Evolutionary conservation across 257 asterid genomes (phyloP), one percentile per base, ranked within the genome.

Genomic region (Schizonepeta tenuifolia): DNA sequence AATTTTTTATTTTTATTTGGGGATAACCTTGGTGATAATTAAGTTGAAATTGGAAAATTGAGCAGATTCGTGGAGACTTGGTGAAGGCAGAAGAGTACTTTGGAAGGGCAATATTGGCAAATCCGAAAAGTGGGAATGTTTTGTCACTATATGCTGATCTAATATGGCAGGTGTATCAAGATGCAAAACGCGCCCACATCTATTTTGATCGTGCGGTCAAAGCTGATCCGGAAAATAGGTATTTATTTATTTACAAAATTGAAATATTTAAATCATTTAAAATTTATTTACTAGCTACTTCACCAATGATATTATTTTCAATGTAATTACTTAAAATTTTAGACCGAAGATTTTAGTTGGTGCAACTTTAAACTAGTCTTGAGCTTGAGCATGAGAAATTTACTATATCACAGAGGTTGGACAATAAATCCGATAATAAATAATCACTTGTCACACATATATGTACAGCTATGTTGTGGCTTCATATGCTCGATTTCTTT

Each of bases 401-500:
- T n/a, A n/a, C n/a, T n/a, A n/a, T n/a, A n/a, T n/a, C n/a, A n/a
- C n/a, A n/a, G n/a, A n/a, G n/a, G n/a, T n/a, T n/a, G n/a, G n/a
- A n/a, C n/a, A n/a, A n/a, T n/a, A n/a, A n/a, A n/a, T n/a, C n/a
- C n/a, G n/a, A n/a, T n/a, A n/a, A n/a, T n/a, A n/a, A n/a, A n/a
- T n/a, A n/a, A n/a, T n/a, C n/a, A n/a, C n/a, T n/a, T n/a, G n/a
- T n/a, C n/a, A n/a, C n/a, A n/a, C n/a, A n/a, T n/a, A n/a, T n/a
- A 7, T 22, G 15, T 79, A 68, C 87, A 85, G 90, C 70, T 67
- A 77, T 70, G 83, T 85, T 46, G 43, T 77, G 85, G 90, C 87
- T 33, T 85, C 92, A 44, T 83, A 87, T 65, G 92, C 92, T 15
- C 77, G 77, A 33, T 87, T 87, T 81, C 88, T 87, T 18, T 87